Percentiles rank a stretch among this genome's conserved stretches.
Conservation (phyloP, 1,284 basidiomycete species). For the Athelia psychrophila region DNA sequence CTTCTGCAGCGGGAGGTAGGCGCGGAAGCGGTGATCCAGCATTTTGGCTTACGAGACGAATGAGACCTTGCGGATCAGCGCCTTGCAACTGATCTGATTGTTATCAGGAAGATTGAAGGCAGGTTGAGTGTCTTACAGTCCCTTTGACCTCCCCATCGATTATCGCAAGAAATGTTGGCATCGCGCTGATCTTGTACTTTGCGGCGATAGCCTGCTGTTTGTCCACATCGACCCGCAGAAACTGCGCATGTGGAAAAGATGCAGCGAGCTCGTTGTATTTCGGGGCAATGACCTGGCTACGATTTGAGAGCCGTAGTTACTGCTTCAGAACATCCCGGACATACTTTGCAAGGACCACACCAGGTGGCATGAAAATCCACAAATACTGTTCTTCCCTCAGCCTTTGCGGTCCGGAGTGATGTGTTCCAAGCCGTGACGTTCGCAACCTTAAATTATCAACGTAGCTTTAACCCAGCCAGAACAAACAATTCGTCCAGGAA, state of each 20-base stretch:
- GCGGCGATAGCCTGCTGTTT: constrained; percentile 16
- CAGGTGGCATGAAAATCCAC: constrained; percentile 22
- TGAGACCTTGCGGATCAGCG: constrained; percentile 18
- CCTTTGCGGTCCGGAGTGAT: constrained; percentile 13
- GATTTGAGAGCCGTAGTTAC: neutral
- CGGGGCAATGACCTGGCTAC: constrained; percentile 16
- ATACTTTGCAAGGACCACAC: constrained; percentile 22
- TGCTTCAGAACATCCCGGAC: neutral
- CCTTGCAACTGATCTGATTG: constrained; percentile 11
- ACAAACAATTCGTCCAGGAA: too few relatives aligned
- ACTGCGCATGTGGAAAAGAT: constrained; percentile 16
- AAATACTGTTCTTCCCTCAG: constrained; percentile 16
- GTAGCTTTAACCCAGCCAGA: too few relatives aligned
- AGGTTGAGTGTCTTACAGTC: neutral
- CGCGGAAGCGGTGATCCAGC: constrained; percentile 17
- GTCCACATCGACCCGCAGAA: constrained; percentile 22
- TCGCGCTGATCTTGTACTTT: constrained; percentile 21
- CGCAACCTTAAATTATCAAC: neutral
- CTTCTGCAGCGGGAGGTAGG: constrained; percentile 16
- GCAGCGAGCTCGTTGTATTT: constrained; percentile 14
- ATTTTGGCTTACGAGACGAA: constrained; percentile 10
- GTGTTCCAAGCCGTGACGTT: constrained; percentile 15
- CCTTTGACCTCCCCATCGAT: constrained; percentile 11
- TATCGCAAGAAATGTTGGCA: constrained; percentile 21
- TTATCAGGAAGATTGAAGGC: constrained; percentile 2